phyloP scores from a whole-genome alignment of 1,139 yeast species.

The Casaregolazyma lundiana region DNA sequence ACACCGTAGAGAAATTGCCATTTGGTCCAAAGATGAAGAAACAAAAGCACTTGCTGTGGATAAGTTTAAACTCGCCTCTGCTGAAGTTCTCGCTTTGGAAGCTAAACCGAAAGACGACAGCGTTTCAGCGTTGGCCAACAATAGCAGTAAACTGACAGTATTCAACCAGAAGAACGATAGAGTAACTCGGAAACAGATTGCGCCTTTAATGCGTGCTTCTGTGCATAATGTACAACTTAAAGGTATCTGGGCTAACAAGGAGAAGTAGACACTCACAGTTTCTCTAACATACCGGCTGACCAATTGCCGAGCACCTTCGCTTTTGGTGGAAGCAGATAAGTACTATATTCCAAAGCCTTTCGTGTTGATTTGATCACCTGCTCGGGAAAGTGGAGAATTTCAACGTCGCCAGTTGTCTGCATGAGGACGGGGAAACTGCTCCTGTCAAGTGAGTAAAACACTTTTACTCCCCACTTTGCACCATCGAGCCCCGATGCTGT shows the following conservation, averaged over 20 bases:
- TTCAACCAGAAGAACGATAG: slow-evolving; percentile 51
- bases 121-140: background rate
- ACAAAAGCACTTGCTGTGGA: slow-evolving; percentile 25
- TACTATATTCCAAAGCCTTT: slow-evolving; percentile 29
- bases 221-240: slow-evolving; percentile 22
- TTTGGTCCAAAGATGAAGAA: slow-evolving; percentile 29
- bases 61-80: slow-evolving; percentile 33
- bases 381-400: slow-evolving; percentile 34
- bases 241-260: slow-evolving; percentile 9
- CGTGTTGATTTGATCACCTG: slow-evolving; percentile 31
- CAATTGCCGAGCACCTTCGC: slow-evolving; percentile 32
- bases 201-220: slow-evolving; percentile 43
- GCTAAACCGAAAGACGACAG: slow-evolving; percentile 7
- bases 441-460: slow-evolving; percentile 36
- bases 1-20: slow-evolving; percentile 56
- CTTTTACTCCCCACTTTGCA: slow-evolving; percentile 37
- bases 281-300: slow-evolving; percentile 31
- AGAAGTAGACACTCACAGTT: slow-evolving; percentile 3
- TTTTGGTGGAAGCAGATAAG: slow-evolving; percentile 34
- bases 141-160: slow-evolving; percentile 19
- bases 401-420: slow-evolving; percentile 38
- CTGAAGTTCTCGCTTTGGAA: slow-evolving; percentile 34
- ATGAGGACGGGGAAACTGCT: slow-evolving; percentile 25
- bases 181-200: slow-evolving; percentile 85
- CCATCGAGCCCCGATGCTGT: slow-evolving; percentile 27